Conservation (phyloP, 1,284 basidiomycete genomes). For the Puccinia coronata region DNA sequence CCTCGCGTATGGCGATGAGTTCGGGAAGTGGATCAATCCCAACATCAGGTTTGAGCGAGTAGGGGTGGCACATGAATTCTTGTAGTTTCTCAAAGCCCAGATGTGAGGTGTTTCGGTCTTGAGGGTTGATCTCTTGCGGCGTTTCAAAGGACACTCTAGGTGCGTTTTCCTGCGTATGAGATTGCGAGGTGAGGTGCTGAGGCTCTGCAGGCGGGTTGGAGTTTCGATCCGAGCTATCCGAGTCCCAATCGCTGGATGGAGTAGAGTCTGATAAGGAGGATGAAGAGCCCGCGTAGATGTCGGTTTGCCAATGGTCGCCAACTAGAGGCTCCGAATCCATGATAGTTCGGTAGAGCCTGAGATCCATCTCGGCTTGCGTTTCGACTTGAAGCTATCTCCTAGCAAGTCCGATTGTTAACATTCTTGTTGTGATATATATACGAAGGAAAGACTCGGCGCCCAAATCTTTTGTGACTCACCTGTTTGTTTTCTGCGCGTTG, state of each 20-base stretch:
- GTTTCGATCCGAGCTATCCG: not conserved
- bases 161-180: not conserved
- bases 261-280: slow-evolving; percentile 25
- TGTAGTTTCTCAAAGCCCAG: not conserved
- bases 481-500: not conserved
- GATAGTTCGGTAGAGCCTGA: slow-evolving; percentile 17
- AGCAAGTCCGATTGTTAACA: not conserved
- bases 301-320: slow-evolving; percentile 44
- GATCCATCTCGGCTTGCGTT: slow-evolving; percentile 28
- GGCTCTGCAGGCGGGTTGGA: not conserved
- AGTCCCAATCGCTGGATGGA: slow-evolving; percentile 19
- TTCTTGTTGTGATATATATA: too few relatives aligned
- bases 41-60: slow-evolving; percentile 11
- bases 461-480: not conserved
- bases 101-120: not conserved
- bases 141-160: not conserved
- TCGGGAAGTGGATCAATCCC: slow-evolving; percentile 8
- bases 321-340: slow-evolving; percentile 27
- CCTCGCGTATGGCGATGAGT: slow-evolving; percentile 40
- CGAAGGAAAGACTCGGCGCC: too few relatives aligned
- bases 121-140: not conserved
- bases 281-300: slow-evolving; percentile 45
- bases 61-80: not conserved
- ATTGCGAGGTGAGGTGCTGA: not conserved
- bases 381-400: slow-evolving; percentile 20